These are phyloP conservation scores for Metarhizium album DNA, from an alignment of 2,329 filamentous ascomycete genomes.

Conservation along the genomic window DNA sequence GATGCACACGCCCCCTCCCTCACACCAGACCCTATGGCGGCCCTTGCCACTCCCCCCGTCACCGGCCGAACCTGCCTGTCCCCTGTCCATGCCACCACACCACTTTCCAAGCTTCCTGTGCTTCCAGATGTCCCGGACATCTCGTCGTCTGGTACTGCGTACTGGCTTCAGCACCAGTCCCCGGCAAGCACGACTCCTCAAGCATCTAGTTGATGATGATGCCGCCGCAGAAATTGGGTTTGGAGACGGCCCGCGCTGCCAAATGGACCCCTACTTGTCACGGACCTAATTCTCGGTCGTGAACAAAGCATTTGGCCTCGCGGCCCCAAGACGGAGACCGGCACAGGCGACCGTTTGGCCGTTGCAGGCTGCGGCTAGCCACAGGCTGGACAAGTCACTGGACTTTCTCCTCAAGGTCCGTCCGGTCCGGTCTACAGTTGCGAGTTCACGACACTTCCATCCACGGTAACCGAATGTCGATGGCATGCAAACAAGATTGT, in stretches of 20 bases:
- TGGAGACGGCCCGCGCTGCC: background rate
- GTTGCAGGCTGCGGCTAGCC: background rate
- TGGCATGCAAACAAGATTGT: background rate
- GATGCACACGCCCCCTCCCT: background rate
- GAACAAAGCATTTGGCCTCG: background rate
- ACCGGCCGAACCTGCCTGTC: background rate
- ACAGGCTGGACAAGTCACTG: conserved; percentile 1
- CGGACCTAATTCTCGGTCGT: background rate
- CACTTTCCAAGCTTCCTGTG: background rate
- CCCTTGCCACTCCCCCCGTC: background rate
- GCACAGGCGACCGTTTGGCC: background rate
- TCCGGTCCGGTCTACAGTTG: background rate
- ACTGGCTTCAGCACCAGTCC: too few relatives aligned
- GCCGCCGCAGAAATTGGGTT: background rate
- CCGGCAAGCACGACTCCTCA: background rate
- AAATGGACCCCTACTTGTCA: background rate
- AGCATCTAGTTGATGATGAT: background rate
- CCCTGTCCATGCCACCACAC: background rate
- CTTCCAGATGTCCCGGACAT: background rate
- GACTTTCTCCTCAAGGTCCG: background rate
- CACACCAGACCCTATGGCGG: background rate
- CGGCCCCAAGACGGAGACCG: background rate
- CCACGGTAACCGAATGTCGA: too few relatives aligned
- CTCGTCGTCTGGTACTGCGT: background rate
- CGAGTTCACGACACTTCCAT: too few relatives aligned